A percentile compares a stretch with the other conserved stretches of the same genome.
phyloP scores from a whole-genome alignment of 345 rosid species.

The Eucalyptus polybractea region DNA sequence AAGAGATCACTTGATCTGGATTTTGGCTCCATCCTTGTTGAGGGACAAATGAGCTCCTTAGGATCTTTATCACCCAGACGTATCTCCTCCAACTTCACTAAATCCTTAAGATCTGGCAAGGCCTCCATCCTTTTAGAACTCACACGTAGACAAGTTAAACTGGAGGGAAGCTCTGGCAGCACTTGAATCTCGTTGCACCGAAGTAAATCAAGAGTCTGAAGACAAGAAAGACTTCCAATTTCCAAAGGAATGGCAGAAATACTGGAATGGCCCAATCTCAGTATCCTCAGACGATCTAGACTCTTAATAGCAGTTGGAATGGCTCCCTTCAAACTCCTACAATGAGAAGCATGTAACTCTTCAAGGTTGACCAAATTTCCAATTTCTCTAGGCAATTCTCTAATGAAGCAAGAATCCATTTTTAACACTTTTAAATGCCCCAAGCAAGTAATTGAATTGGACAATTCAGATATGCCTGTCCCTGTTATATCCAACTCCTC shows the following conservation, averaged over 20 bases:
- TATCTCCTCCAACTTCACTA: background rate
- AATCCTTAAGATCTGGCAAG: background rate
- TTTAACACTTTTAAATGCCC: background rate
- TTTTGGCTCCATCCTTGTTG: background rate
- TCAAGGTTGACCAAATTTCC: background rate
- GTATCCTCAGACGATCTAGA: background rate
- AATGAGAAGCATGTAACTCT: background rate
- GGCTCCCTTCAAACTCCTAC: background rate
- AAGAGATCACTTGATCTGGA: fast-evolving
- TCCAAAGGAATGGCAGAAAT: fast-evolving
- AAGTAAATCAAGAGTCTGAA: background rate
- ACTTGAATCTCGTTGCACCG: fast-evolving
- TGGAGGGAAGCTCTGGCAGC: background rate
- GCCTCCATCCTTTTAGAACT: background rate
- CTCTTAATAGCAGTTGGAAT: background rate
- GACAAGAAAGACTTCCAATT: background rate
- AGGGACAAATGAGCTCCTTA: fast-evolving
- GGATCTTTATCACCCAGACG: background rate
- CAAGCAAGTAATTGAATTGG: background rate
- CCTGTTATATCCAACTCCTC: background rate
- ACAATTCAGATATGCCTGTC: background rate
- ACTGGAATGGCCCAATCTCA: background rate
- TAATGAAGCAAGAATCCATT: background rate
- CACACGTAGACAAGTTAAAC: background rate
- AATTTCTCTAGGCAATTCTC: background rate